Percentiles rank a stretch among this genome's conserved stretches.
phyloP scores from a whole-genome alignment of 495 filamentous ascomycete genomes.

The Aspergillus haitiensis region DNA sequence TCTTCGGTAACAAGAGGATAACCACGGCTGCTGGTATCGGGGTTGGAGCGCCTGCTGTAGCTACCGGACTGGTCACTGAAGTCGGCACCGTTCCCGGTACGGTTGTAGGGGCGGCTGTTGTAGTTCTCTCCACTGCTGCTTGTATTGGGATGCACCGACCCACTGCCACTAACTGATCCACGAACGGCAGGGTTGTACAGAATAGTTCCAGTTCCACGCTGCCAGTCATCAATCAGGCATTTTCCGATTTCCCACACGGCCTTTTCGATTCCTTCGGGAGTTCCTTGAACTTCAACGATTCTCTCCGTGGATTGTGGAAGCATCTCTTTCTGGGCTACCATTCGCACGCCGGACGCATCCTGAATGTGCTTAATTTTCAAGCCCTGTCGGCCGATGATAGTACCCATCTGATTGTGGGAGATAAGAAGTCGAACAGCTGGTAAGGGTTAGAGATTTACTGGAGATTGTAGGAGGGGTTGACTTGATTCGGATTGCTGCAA shows the following conservation, averaged over 20 bases:
- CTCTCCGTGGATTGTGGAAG: slow-evolving; percentile 98
- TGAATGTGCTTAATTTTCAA: slow-evolving; percentile 99
- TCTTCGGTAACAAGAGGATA: slow-evolving; percentile 88
- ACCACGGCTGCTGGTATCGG: slow-evolving; percentile 68
- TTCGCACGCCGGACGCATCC: slow-evolving; percentile 92
- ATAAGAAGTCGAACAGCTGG: slow-evolving; percentile 94
- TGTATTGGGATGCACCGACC: slow-evolving; percentile 33
- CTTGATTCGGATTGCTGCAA: not conserved
- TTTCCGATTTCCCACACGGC: slow-evolving; percentile 99
- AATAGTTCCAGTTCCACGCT: slow-evolving; percentile 92
- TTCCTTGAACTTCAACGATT: slow-evolving; percentile 93
- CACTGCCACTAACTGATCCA: slow-evolving; percentile 56
- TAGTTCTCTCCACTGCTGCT: slow-evolving; percentile 49
- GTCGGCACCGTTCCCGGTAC: slow-evolving; percentile 95
- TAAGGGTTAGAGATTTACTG: slow-evolving; percentile 31
- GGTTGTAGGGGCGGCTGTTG: slow-evolving; percentile 73
- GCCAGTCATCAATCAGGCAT: slow-evolving; percentile 96
- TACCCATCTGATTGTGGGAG: slow-evolving; percentile 99
- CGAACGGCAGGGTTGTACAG: slow-evolving; percentile 95
- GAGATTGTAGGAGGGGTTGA: not conserved
- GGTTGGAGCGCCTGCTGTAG: slow-evolving; percentile 76
- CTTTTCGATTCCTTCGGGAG: slow-evolving; percentile 88
- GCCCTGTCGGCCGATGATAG: slow-evolving; percentile 94
- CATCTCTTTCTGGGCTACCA: slow-evolving; percentile 99
- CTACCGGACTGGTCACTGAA: slow-evolving; percentile 78